These are phyloP conservation scores for Escallonia herrerae DNA, from an alignment of 129 eudicot genomes.

Conservation along the genomic window DNA sequence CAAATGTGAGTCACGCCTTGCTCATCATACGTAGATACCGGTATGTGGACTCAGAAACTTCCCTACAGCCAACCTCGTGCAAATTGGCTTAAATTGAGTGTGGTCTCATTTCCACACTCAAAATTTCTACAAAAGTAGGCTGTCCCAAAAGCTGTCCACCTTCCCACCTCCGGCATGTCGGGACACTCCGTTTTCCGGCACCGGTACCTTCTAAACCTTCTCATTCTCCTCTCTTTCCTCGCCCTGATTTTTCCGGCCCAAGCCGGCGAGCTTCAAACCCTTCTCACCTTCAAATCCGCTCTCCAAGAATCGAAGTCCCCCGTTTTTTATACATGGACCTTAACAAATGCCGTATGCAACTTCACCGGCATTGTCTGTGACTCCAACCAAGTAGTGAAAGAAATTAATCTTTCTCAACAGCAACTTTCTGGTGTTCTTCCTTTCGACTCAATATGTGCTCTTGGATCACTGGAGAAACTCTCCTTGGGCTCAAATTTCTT, in stretches of 20 bases:
- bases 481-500: slow-evolving; percentile 42
- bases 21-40: too few species aligned
- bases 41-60: too few species aligned
- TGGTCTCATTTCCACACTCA: slow-evolving; percentile 11
- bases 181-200: slow-evolving; percentile 20
- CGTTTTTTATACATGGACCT: slow-evolving; percentile 38
- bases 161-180: slow-evolving; percentile 26
- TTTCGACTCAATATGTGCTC: slow-evolving; percentile 43
- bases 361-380: slow-evolving; percentile 50
- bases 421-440: slow-evolving; percentile 36
- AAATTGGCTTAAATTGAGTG: background rate
- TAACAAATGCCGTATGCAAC: slow-evolving; percentile 28
- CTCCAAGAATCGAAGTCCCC: slow-evolving; percentile 22
- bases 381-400: slow-evolving; percentile 19
- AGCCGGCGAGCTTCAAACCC: slow-evolving; percentile 32
- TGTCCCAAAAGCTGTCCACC: background rate
- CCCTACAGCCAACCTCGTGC: background rate
- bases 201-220: background rate
- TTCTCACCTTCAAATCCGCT: slow-evolving; percentile 42
- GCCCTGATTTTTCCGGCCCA: slow-evolving; percentile 16
- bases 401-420: slow-evolving; percentile 40
- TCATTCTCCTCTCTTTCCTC: slow-evolving; percentile 16
- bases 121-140: slow-evolving; percentile 11
- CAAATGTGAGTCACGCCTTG: too few species aligned
- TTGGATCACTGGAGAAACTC: slow-evolving; percentile 38